A percentile compares a stretch with the other conserved stretches of the same genome.
phyloP scores from a whole-genome alignment of 2,329 filamentous ascomycete genomes.

The Endoconidiophora polonica region DNA sequence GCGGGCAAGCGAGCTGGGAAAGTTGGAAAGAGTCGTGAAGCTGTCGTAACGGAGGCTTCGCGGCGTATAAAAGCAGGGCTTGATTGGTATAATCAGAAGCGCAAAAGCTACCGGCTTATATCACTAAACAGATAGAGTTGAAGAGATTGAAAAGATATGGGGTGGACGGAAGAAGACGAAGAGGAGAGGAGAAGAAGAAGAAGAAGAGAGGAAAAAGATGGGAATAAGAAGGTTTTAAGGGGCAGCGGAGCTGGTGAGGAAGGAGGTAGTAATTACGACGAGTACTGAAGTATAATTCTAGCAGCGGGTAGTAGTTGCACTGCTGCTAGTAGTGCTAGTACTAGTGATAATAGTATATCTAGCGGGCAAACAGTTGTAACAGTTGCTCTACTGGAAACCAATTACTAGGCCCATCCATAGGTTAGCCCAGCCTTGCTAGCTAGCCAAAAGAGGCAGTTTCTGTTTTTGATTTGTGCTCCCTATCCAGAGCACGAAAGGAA shows the following conservation, averaged over 20 bases:
- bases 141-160: slow-evolving; percentile 2
- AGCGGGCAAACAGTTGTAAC: too few relatives aligned
- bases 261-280: background rate
- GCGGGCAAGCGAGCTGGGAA: background rate
- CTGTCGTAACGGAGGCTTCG: background rate
- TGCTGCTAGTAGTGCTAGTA: too few relatives aligned
- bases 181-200: slow-evolving; percentile 7
- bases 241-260: slow-evolving; percentile 3
- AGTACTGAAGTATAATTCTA: background rate
- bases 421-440: too few relatives aligned
- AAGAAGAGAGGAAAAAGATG: slow-evolving; percentile 7
- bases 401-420: too few relatives aligned
- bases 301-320: too few relatives aligned
- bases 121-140: slow-evolving; percentile 2
- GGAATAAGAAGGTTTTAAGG: slow-evolving; percentile 12
- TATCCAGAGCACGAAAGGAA: too few relatives aligned
- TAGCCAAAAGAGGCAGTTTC: too few relatives aligned
- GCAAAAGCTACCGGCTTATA: slow-evolving; percentile 5
- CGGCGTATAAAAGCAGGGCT: background rate
- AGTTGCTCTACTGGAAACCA: too few relatives aligned
- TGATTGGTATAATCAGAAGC: slow-evolving; percentile 3
- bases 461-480: too few relatives aligned
- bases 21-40: slow-evolving; percentile 2
- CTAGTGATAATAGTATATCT: too few relatives aligned
- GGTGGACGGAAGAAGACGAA: slow-evolving; percentile 1